Percentiles rank a stretch among this genome's conserved stretches.
These are phyloP conservation scores for Phylloboletellus chloephorus DNA, from an alignment of 1,284 basidiomycete genomes.

Conservation along the genomic window DNA sequence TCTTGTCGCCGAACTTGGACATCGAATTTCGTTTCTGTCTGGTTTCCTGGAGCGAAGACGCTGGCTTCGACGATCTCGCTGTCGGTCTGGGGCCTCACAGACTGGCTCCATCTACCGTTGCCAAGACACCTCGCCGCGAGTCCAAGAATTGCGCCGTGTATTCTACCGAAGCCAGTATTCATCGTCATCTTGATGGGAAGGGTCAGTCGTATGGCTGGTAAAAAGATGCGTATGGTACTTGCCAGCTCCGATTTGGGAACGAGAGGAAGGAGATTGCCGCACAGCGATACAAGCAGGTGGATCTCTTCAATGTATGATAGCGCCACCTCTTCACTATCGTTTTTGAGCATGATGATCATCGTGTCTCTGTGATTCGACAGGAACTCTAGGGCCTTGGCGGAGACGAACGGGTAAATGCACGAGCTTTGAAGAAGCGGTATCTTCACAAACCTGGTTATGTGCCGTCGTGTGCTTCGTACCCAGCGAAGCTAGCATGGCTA, in stretches of 20 bases:
- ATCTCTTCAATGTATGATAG: slow-evolving; percentile 70
- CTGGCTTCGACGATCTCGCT: slow-evolving; percentile 57
- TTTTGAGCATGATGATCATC: slow-evolving; percentile 72
- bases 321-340: slow-evolving; percentile 59
- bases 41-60: slow-evolving; percentile 49
- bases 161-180: slow-evolving; percentile 73
- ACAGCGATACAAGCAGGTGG: slow-evolving; percentile 68
- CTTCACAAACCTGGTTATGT: slow-evolving; percentile 53
- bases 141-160: slow-evolving; percentile 77
- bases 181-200: slow-evolving; percentile 44
- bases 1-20: slow-evolving; percentile 48
- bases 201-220: slow-evolving; percentile 4
- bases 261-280: slow-evolving; percentile 58
- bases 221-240: slow-evolving; percentile 26
- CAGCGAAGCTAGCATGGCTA: slow-evolving; percentile 64
- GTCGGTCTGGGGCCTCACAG: slow-evolving; percentile 66
- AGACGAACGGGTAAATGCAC: neutral
- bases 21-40: slow-evolving; percentile 53
- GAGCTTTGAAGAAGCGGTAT: neutral
- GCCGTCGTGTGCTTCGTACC: slow-evolving; percentile 61
- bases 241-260: slow-evolving; percentile 77
- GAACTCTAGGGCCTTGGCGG: slow-evolving; percentile 64
- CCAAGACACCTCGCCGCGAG: slow-evolving; percentile 76
- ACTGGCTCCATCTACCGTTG: slow-evolving; percentile 52
- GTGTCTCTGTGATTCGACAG: slow-evolving; percentile 76